A percentile compares a stretch with the other conserved stretches of the same genome.
Conservation (phyloP, 371 early-diverging fungal species). For the Lichtheimia corymbifera region DNA sequence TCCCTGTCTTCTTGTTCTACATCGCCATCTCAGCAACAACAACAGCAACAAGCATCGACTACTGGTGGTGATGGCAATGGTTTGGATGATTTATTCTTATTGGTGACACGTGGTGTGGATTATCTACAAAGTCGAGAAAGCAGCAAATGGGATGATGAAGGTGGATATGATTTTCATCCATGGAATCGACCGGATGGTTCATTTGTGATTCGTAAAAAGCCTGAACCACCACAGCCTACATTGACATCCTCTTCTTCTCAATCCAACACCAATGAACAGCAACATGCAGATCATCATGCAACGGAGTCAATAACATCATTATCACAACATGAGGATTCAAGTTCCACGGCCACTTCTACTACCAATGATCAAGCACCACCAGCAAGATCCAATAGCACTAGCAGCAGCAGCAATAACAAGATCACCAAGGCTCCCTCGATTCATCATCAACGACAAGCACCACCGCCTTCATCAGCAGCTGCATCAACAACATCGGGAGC, state of each 20-base stretch:
- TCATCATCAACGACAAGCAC: conserved; percentile 8
- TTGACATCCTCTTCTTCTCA: conserved; percentile 1
- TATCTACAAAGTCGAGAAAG: conserved; percentile 40
- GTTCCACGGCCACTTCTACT: neutral
- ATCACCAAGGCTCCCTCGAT: conserved; percentile 1
- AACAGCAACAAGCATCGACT: neutral
- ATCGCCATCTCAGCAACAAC: conserved; percentile 5
- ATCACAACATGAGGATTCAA: neutral
- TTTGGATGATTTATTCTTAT: conserved; percentile 13
- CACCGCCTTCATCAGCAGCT: conserved; percentile 4
- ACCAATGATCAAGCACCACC: neutral
- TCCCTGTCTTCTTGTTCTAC: conserved; percentile 3
- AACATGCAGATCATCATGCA: neutral
- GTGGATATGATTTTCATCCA: conserved; percentile 52
- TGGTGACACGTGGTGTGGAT: conserved; percentile 50
- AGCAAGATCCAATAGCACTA: conserved; percentile 10
- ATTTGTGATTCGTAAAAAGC: conserved; percentile 35
- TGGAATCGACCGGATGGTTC: conserved; percentile 51
- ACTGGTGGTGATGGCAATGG: neutral
- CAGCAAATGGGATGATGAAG: conserved; percentile 52
- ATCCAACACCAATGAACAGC: neutral
- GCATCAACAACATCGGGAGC: conserved; percentile 14
- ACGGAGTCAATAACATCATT: conserved; percentile 6
- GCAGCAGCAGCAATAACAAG: neutral
- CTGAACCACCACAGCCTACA: neutral